Percentiles rank a stretch among this genome's conserved stretches.
Conservation (phyloP, 306 rosid species). For the Cicer bijugum region DNA sequence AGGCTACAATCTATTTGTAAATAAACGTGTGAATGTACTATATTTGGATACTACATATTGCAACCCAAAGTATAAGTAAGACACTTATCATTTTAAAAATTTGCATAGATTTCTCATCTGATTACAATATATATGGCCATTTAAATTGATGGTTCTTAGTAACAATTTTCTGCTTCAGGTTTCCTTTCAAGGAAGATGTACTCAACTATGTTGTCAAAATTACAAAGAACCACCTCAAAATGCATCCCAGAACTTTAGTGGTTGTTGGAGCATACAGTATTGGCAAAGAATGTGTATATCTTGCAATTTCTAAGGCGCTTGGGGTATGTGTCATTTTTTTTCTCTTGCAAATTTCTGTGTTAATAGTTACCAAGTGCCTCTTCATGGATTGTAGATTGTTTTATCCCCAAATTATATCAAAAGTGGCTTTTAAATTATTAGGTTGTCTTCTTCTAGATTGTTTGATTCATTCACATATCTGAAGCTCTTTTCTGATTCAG, state of each 20-base stretch:
- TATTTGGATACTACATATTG: conserved; percentile 66
- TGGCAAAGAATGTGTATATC: conserved; percentile 69
- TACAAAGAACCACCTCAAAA: conserved; percentile 56
- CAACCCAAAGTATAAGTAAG: conserved; percentile 62
- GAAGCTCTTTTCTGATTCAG: conserved; percentile 41
- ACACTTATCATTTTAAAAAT: conserved; percentile 8
- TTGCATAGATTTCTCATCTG: conserved; percentile 24
- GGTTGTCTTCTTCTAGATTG: not conserved
- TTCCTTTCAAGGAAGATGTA: conserved; percentile 60
- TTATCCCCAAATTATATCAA: conserved; percentile 1
- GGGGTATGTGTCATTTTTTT: conserved; percentile 42
- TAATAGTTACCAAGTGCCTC: not conserved
- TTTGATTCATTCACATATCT: conserved; percentile 23
- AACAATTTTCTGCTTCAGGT: conserved; percentile 50
- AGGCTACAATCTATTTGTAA: conserved; percentile 46
- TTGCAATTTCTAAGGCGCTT: conserved; percentile 55
- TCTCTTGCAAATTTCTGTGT: not conserved
- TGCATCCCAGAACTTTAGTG: conserved; percentile 55
- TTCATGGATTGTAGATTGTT: conserved; percentile 36
- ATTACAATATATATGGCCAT: conserved; percentile 6
- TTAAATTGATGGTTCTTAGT: conserved; percentile 30
- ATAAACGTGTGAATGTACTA: conserved; percentile 56
- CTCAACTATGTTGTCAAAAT: conserved; percentile 58
- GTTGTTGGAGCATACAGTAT: conserved; percentile 68
- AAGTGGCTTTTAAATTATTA: conserved; percentile 32